These are phyloP conservation scores for Ophiostoma quercus DNA, from an alignment of 2,329 filamentous ascomycete genomes.

Conservation along the genomic window DNA sequence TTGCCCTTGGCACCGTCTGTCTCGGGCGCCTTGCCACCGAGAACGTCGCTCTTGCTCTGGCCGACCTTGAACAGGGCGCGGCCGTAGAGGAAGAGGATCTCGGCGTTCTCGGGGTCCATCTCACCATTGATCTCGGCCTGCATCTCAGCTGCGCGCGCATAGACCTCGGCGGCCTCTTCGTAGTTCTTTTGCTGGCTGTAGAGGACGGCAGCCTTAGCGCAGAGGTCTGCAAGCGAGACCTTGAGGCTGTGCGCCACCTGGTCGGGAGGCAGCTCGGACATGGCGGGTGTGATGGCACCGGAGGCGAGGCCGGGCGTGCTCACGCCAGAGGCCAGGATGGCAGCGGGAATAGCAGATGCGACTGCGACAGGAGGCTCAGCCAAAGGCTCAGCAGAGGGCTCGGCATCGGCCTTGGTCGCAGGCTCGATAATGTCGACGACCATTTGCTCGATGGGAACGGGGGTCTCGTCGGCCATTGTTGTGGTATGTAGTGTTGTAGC, in stretches of 20 bases:
- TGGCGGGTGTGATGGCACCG: conserved; percentile 34
- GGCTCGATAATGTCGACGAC: conserved; percentile 8
- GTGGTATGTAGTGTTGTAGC: not conserved
- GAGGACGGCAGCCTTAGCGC: conserved; percentile 72
- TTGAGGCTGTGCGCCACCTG: conserved; percentile 39
- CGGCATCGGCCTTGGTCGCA: conserved; percentile 12
- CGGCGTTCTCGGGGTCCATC: conserved; percentile 82
- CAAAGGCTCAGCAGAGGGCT: conserved; percentile 3
- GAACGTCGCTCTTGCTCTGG: conserved; percentile 87
- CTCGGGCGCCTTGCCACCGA: conserved; percentile 71
- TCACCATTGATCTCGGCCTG: conserved; percentile 91
- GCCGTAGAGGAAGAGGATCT: conserved; percentile 90
- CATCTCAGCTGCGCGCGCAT: conserved; percentile 80
- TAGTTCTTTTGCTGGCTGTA: conserved; percentile 82
- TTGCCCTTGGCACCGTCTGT: conserved; percentile 38
- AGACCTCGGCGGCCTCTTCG: conserved; percentile 77
- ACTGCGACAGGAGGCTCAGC: conserved; percentile 17
- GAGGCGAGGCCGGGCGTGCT: conserved; percentile 31
- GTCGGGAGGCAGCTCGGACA: conserved; percentile 34
- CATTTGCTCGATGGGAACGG: conserved; percentile 5
- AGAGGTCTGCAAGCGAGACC: conserved; percentile 70
- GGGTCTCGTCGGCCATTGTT: conserved; percentile 25
- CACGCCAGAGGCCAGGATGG: conserved; percentile 25
- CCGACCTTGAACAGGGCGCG: conserved; percentile 91
- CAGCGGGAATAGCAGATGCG: conserved; percentile 23